These are phyloP conservation scores for Tolypocladium pustulatum DNA, from an alignment of 2,329 filamentous ascomycete species.

Conservation along the genomic window DNA sequence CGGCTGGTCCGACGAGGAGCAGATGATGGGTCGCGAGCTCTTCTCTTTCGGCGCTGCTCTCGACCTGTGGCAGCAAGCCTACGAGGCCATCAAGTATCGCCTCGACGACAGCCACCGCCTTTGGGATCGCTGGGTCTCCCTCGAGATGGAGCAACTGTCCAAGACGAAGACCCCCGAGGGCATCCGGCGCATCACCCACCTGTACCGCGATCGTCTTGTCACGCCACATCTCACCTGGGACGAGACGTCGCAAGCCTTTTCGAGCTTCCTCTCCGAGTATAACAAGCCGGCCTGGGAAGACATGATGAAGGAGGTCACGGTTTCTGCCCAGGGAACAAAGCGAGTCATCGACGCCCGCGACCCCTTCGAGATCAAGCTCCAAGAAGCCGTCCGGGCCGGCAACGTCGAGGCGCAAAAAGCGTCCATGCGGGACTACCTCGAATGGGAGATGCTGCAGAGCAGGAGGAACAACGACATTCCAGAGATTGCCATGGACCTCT, in stretches of 20 bases:
- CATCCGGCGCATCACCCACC: slow-evolving; percentile 53
- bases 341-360: slow-evolving; percentile 52
- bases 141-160: slow-evolving; percentile 58
- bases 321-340: slow-evolving; percentile 53
- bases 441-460: slow-evolving; percentile 66
- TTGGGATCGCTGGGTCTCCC: slow-evolving; percentile 69
- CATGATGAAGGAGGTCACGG: slow-evolving; percentile 59
- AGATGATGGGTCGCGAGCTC: slow-evolving; percentile 55
- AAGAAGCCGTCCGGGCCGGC: slow-evolving; percentile 43
- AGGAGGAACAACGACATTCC: slow-evolving; percentile 36
- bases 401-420: slow-evolving; percentile 44
- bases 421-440: slow-evolving; percentile 59
- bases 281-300: slow-evolving; percentile 62
- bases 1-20: slow-evolving; percentile 57
- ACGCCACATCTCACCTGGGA: slow-evolving; percentile 69
- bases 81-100: slow-evolving; percentile 62
- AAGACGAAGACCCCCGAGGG: slow-evolving; percentile 42
- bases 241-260: slow-evolving; percentile 64
- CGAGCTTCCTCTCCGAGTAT: slow-evolving; percentile 62
- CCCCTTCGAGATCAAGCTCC: slow-evolving; percentile 55
- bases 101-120: slow-evolving; percentile 67
- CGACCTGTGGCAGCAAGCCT: slow-evolving; percentile 60
- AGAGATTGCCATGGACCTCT: slow-evolving; percentile 37
- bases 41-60: slow-evolving; percentile 60
- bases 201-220: slow-evolving; percentile 60